phyloP scores from a whole-genome alignment of 1,284 basidiomycete genomes.

The Leccinum solheimii region DNA sequence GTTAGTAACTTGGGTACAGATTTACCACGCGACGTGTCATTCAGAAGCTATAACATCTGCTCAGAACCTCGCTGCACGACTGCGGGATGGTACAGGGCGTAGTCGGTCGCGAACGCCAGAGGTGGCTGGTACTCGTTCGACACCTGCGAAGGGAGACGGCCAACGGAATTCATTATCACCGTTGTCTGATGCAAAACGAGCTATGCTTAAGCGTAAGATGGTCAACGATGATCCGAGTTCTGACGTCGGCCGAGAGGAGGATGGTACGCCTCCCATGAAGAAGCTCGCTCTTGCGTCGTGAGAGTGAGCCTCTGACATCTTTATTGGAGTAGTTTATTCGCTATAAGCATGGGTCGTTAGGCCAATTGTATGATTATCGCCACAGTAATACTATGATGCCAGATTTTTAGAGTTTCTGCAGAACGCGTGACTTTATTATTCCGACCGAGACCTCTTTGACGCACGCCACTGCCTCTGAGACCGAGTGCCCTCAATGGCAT shows the following conservation, averaged over 20 bases:
- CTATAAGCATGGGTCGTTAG: conserved; percentile 21
- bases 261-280: conserved; percentile 58
- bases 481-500: conserved; percentile 10
- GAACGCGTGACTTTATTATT: background rate
- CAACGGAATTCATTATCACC: conserved; percentile 44
- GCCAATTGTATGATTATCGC: conserved; percentile 27
- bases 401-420: background rate
- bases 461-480: background rate
- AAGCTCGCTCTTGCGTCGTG: conserved; percentile 47
- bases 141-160: conserved; percentile 43
- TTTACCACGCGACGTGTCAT: conserved; percentile 92
- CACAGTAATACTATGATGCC: conserved; percentile 20
- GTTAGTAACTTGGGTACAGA: conserved; percentile 40
- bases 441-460: background rate
- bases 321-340: conserved; percentile 41
- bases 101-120: conserved; percentile 78
- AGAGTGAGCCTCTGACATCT: conserved; percentile 23
- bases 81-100: conserved; percentile 60
- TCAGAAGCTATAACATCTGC: conserved; percentile 71
- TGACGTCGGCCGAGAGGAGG: conserved; percentile 34
- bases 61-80: conserved; percentile 60
- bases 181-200: conserved; percentile 49
- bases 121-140: conserved; percentile 38
- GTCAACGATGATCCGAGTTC: conserved; percentile 45
- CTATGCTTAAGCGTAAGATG: conserved; percentile 70